Conservation (phyloP, 75 land plant species). For the Picea glauca region DNA sequence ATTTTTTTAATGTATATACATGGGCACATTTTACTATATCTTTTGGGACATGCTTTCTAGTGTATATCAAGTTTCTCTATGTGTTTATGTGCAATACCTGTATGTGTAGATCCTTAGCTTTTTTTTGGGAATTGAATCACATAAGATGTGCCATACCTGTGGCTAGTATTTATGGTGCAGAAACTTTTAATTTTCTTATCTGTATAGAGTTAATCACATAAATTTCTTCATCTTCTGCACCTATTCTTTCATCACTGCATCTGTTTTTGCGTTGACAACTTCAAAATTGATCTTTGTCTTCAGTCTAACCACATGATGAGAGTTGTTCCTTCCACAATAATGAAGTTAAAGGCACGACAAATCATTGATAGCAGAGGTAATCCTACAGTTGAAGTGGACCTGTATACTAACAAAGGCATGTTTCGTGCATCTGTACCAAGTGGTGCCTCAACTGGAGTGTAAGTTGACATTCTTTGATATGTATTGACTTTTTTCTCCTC, state of each 20-base stretch:
- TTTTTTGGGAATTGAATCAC: no score
- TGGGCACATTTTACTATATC: background rate
- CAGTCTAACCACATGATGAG: constrained; percentile 95
- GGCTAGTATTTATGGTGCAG: background rate
- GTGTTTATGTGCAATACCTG: no score
- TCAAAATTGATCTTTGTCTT: background rate
- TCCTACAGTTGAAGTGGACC: constrained; percentile 98
- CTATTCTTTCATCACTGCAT: background rate
- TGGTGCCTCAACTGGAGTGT: constrained; percentile 86
- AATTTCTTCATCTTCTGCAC: background rate
- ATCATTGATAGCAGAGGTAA: constrained; percentile 93
- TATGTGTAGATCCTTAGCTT: no score
- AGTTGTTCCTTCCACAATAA: constrained; percentile 69
- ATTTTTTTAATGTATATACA: background rate
- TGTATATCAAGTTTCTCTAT: background rate
- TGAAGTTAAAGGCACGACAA: constrained; percentile 83
- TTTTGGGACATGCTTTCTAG: background rate
- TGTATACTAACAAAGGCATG: constrained; percentile 86
- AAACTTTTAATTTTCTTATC: background rate
- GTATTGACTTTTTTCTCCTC: background rate
- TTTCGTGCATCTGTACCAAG: constrained; percentile 93
- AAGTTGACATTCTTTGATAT: constrained; percentile 15
- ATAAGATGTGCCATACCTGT: no score
- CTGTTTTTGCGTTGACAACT: background rate
- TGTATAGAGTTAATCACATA: background rate